Evolutionary conservation across 2,329 filamentous ascomycete genomes (phyloP).

Genomic region (Colletotrichum sublineola): DNA sequence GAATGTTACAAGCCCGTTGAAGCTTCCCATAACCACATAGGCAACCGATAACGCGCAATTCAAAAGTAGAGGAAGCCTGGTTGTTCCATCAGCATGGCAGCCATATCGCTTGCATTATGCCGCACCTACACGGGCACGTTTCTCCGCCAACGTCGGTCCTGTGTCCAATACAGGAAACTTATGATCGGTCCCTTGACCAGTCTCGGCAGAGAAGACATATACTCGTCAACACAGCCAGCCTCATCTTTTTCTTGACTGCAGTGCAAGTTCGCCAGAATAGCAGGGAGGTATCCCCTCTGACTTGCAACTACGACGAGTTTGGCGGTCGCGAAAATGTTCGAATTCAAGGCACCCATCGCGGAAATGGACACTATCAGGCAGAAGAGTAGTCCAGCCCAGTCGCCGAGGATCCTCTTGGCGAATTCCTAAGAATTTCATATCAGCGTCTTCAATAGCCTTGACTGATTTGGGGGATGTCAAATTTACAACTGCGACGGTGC

Average conservation of each 20-base stretch:
- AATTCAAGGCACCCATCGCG: slow-evolving; percentile 57
- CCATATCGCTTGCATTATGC: neutral
- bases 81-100: slow-evolving; percentile 24
- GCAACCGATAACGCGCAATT: slow-evolving; percentile 45
- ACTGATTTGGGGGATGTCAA: neutral
- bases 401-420: slow-evolving; percentile 50
- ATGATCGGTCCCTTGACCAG: slow-evolving; percentile 43
- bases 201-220: slow-evolving; percentile 40
- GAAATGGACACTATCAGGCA: slow-evolving; percentile 56
- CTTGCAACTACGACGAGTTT: slow-evolving; percentile 56
- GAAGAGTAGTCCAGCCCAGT: slow-evolving; percentile 54
- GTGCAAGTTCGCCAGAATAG: slow-evolving; percentile 47
- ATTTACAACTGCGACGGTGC: slow-evolving; percentile 58
- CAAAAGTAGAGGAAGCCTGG: slow-evolving; percentile 45
- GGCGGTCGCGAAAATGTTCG: slow-evolving; percentile 59
- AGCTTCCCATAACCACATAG: slow-evolving; percentile 46
- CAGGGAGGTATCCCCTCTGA: slow-evolving; percentile 48
- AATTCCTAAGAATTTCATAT: slow-evolving; percentile 47
- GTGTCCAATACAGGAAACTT: slow-evolving; percentile 45
- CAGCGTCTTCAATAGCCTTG: slow-evolving; percentile 32
- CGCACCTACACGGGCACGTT: slow-evolving; percentile 44
- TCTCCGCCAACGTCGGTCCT: slow-evolving; percentile 44
- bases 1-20: slow-evolving; percentile 47
- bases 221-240: slow-evolving; percentile 45
- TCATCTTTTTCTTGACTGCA: slow-evolving; percentile 48